Base-by-base conservation (phyloP, 208 protist species). In the Trichomonas tenax region DNA sequence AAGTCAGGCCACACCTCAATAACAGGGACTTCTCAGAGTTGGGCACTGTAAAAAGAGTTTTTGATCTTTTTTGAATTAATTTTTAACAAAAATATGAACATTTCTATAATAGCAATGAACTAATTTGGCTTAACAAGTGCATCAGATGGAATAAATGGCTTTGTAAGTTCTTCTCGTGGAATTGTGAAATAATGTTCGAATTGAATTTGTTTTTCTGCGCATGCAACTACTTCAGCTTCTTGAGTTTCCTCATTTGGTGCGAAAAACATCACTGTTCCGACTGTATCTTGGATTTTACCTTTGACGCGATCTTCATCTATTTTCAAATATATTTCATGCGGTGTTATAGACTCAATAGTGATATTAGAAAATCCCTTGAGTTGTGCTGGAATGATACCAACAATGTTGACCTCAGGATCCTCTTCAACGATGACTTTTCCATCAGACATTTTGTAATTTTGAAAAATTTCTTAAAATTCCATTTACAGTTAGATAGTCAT, bases 81-180 rank as follows among this genome's bases (percentile, higher is more conserved):
- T n/a, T n/a, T n/a, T n/a, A n/a, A n/a, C n/a, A n/a, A n/a, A n/a
- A n/a, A n/a, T n/a, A n/a, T n/a, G n/a, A n/a, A n/a, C n/a, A n/a
- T n/a, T n/a, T n/a, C n/a, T n/a, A n/a, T n/a, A n/a, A n/a, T n/a
- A n/a, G n/a, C n/a, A n/a, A n/a, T n/a, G n/a, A n/a, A n/a, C n/a
- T 86, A 90, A 23, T 90, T 36, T 90, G 82, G 82, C n/a, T 90
- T 90, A 31, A 44, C 48, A 10, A 90, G 9, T 0, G 82, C 82
- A 90, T 90, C 82, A n/a, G 40, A 44, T 48, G 82, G 82, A 90
- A 90, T 48, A 48, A 90, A 90, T 48, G 82, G 82, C 82, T 90
- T 90, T 48, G 34, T 90, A 48, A 90, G 41, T 90, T 90, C 82
- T 23, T 90, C 82, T 45, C 41, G 34, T 48, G 82, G 82, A n/a